Percentiles rank a stretch among this genome's conserved stretches.
Conservation (phyloP, 495 filamentous ascomycete species). For the Talaromyces proteolyticus region DNA sequence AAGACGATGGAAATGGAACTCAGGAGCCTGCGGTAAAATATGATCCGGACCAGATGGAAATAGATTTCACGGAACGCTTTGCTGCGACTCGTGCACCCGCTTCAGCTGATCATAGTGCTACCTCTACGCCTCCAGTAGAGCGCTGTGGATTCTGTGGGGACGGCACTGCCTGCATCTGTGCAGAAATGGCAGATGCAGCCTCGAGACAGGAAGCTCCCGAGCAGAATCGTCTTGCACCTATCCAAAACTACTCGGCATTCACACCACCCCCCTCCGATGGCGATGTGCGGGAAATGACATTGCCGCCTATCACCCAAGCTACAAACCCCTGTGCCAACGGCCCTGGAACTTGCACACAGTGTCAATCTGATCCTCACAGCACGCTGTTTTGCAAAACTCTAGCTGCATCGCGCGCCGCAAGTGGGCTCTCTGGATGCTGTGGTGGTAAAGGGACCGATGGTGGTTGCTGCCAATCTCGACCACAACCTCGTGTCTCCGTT, state of each 20-base stretch:
- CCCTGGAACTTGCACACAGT: conserved; percentile 77
- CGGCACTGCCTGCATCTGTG: conserved; percentile 79
- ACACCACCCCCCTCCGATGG: conserved; percentile 68
- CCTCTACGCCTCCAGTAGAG: conserved; percentile 43
- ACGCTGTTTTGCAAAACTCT: conserved; percentile 83
- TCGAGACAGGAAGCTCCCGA: conserved; percentile 28
- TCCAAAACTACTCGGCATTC: conserved; percentile 46
- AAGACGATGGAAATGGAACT: conserved; percentile 15
- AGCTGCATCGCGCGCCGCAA: conserved; percentile 55
- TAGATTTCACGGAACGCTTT: conserved; percentile 68
- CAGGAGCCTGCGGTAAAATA: conserved; percentile 37
- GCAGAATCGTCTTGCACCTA: conserved; percentile 40
- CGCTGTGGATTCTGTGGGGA: conserved; percentile 86
- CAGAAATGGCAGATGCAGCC: conserved; percentile 56
- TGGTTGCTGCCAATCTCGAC: conserved; percentile 44
- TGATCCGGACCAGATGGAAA: conserved; percentile 60
- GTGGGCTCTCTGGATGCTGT: conserved; percentile 41
- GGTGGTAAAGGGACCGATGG: conserved; percentile 38
- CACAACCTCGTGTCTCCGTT: conserved; percentile 5
- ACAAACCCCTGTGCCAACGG: conserved; percentile 58
- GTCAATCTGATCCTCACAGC: conserved; percentile 68
- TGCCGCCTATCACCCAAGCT: conserved; percentile 35
- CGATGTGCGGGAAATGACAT: conserved; percentile 45
- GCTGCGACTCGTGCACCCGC: conserved; percentile 30
- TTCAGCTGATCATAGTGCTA: conserved; percentile 19